Percentiles rank a stretch among this genome's conserved stretches.
These are phyloP conservation scores for Sphaerulina vaccinii DNA, from an alignment of 2,329 filamentous ascomycete species.

Conservation along the genomic window DNA sequence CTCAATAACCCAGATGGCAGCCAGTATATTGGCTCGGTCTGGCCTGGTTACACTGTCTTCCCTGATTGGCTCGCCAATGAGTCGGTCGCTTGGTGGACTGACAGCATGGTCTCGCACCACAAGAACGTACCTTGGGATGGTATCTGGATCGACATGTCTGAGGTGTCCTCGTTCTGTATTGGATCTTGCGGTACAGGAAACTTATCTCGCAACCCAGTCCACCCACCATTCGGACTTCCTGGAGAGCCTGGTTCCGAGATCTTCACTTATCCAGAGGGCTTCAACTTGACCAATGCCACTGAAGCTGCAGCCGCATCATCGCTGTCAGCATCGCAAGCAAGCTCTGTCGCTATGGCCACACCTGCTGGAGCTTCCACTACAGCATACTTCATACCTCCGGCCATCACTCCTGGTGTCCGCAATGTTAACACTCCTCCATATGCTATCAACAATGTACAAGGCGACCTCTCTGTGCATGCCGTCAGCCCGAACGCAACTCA, in stretches of 20 bases:
- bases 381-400: slow-evolving; percentile 22
- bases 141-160: slow-evolving; percentile 63
- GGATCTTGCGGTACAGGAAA: slow-evolving; percentile 69
- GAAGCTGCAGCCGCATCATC: slow-evolving; percentile 62
- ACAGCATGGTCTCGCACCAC: slow-evolving; percentile 53
- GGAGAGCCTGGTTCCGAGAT: slow-evolving; percentile 62
- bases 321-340: slow-evolving; percentile 53
- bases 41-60: slow-evolving; percentile 56
- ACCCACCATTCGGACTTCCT: slow-evolving; percentile 64
- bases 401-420: slow-evolving; percentile 31
- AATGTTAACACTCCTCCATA: slow-evolving; percentile 37
- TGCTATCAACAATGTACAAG: slow-evolving; percentile 52
- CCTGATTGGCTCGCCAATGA: slow-evolving; percentile 61
- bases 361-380: slow-evolving; percentile 23
- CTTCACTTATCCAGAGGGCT: slow-evolving; percentile 63
- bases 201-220: slow-evolving; percentile 65
- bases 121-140: slow-evolving; percentile 55
- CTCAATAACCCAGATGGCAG: slow-evolving; percentile 39
- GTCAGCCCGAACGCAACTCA: slow-evolving; percentile 77
- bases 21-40: slow-evolving; percentile 54
- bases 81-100: slow-evolving; percentile 59
- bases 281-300: slow-evolving; percentile 66
- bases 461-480: slow-evolving; percentile 70
- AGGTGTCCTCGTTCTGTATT: slow-evolving; percentile 64
- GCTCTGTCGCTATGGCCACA: slow-evolving; percentile 38